Percentiles rank a stretch among this genome's conserved stretches.
Conservation (phyloP, 192 early-diverging fungal genomes). For the Piromyces finnis region DNA sequence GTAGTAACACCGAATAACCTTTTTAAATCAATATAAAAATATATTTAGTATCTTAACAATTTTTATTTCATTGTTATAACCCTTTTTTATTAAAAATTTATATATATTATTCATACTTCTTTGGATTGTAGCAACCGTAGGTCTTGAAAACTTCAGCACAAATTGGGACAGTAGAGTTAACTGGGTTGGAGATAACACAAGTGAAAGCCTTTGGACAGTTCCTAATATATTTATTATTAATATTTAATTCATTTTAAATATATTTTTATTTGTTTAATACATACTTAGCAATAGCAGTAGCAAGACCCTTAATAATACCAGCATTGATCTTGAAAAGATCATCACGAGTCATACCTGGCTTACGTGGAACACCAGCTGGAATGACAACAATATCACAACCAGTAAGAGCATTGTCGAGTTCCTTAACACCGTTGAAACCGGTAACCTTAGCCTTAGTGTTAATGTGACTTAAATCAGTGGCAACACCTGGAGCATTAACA, state of each 20-base stretch:
- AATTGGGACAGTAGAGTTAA: conserved; percentile 50
- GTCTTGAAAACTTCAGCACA: conserved; percentile 40
- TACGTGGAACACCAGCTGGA: conserved; percentile 44
- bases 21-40: too few species aligned
- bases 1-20: conserved; percentile 42
- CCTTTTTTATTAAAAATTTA: neutral
- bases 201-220: conserved; percentile 45
- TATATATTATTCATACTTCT: conserved; percentile 8
- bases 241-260: neutral
- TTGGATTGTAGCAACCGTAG: conserved; percentile 37
- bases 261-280: neutral
- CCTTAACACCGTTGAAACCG: conserved; percentile 29
- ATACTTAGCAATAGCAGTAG: conserved; percentile 34
- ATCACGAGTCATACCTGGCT: conserved; percentile 54
- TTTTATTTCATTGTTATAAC: neutral
- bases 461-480: conserved; percentile 46
- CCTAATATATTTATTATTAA: conserved; percentile 6
- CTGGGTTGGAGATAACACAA: conserved; percentile 45
- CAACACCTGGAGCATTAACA: conserved; percentile 44
- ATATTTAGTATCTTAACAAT: neutral
- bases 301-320: conserved; percentile 37
- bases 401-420: conserved; percentile 24
- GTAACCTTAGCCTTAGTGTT: conserved; percentile 31
- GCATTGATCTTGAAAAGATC: conserved; percentile 55
- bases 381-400: conserved; percentile 37